Evolutionary conservation across 352 stramenopile genomes (phyloP).

Genomic region (Phytophthora rubi): DNA sequence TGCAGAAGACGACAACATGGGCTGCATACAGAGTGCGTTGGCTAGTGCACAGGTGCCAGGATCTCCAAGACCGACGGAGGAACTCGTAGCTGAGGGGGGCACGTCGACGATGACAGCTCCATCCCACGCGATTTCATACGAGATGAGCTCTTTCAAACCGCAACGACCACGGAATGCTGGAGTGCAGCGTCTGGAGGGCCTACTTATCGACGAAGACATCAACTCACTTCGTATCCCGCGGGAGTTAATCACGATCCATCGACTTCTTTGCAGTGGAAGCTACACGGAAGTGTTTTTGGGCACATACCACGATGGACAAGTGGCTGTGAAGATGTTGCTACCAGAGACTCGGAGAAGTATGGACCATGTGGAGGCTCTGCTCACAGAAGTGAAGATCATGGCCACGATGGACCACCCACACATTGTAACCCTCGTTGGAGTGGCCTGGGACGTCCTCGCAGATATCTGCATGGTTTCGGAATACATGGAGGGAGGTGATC

Average conservation of each 20-base stretch:
- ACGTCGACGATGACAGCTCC: not conserved
- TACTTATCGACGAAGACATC: not conserved
- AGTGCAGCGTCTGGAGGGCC: not conserved
- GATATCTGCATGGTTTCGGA: not conserved
- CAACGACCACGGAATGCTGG: not conserved
- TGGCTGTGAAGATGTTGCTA: not conserved
- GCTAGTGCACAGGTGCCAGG: not conserved
- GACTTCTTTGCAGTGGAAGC: not conserved
- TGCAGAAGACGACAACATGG: not conserved
- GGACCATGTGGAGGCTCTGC: not conserved
- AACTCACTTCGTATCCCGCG: not conserved
- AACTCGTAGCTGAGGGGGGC: not conserved
- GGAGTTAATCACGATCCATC: not conserved
- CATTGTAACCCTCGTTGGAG: not conserved
- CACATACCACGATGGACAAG: not conserved
- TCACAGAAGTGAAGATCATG: not conserved
- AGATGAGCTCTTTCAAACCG: not conserved
- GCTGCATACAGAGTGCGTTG: not conserved
- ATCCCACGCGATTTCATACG: not conserved
- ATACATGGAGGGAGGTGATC: not conserved
- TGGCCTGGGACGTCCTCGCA: not conserved
- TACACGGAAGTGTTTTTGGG: not conserved
- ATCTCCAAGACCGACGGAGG: not conserved
- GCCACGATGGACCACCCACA: not conserved
- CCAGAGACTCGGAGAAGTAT: not conserved